phyloP scores from a whole-genome alignment of 768 basidiomycete species.

The Tylopilus balloui region DNA sequence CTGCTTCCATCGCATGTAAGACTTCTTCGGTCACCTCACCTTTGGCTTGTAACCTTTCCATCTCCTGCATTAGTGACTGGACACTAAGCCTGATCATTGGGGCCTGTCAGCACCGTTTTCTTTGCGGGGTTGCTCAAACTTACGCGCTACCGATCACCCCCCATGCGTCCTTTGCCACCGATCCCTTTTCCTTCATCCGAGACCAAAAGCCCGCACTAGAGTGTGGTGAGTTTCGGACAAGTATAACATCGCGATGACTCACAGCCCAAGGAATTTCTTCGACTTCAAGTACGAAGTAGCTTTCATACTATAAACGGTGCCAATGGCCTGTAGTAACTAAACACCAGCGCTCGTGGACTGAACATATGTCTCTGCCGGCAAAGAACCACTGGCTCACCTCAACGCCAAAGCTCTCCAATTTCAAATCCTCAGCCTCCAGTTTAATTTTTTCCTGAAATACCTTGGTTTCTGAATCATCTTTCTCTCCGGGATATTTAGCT shows the following conservation, averaged over 20 bases:
- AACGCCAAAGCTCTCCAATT: constrained; percentile 95
- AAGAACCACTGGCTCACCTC: constrained; percentile 53
- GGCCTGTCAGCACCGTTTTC: constrained; percentile 54
- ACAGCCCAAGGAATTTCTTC: constrained; percentile 87
- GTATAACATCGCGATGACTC: constrained; percentile 31
- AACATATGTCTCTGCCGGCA: not conserved
- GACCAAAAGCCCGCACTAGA: constrained; percentile 85
- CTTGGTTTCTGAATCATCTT: constrained; percentile 77
- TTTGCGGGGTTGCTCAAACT: constrained; percentile 37
- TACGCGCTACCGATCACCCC: constrained; percentile 95
- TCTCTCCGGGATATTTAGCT: constrained; percentile 75
- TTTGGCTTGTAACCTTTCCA: constrained; percentile 84
- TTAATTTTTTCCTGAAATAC: constrained; percentile 73
- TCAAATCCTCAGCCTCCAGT: constrained; percentile 89
- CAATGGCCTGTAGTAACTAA: constrained; percentile 85
- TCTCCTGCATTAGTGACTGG: constrained; percentile 52
- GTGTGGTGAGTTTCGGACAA: constrained; percentile 7
- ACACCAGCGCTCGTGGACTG: not conserved
- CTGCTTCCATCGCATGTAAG: constrained; percentile 81
- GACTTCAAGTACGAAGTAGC: constrained; percentile 89
- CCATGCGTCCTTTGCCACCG: constrained; percentile 94
- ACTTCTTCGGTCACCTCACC: constrained; percentile 88
- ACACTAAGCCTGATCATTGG: constrained; percentile 20
- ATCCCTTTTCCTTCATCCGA: constrained; percentile 88
- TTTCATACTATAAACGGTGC: constrained; percentile 90